Percentiles rank a stretch among this genome's conserved stretches.
These are phyloP conservation scores for Oryza coarctata DNA, from an alignment of 176 grass and related monocot species.

Conservation along the genomic window DNA sequence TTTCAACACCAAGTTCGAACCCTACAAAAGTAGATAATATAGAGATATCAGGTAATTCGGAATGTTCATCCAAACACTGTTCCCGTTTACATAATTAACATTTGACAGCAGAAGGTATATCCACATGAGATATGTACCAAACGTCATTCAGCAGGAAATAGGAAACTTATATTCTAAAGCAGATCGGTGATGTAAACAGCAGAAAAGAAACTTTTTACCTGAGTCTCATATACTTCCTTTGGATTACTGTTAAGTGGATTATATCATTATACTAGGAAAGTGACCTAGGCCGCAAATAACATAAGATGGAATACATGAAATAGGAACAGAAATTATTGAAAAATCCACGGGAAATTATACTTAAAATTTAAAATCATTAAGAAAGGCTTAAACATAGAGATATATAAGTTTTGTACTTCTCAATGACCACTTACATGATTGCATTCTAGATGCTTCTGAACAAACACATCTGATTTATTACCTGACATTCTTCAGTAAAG, in stretches of 20 bases:
- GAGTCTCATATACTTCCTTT: not conserved
- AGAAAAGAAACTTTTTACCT: not conserved
- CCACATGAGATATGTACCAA: not conserved
- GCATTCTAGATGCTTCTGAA: not conserved
- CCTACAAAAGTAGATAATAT: slow-evolving; percentile 46
- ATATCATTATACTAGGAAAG: not conserved
- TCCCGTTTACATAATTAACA: not conserved
- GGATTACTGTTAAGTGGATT: not conserved
- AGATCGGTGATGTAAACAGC: not conserved
- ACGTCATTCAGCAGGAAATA: not conserved
- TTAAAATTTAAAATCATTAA: not conserved
- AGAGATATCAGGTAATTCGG: not conserved
- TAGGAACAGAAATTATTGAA: not conserved
- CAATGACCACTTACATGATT: not conserved
- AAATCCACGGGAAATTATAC: not conserved
- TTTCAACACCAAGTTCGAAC: slow-evolving; percentile 82
- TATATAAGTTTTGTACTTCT: not conserved
- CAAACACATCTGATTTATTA: not conserved
- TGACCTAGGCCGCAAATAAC: not conserved
- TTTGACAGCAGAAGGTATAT: not conserved
- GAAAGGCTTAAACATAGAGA: not conserved
- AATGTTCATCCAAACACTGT: not conserved
- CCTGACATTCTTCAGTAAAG: not conserved
- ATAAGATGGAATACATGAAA: not conserved
- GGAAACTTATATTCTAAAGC: not conserved